These are phyloP conservation scores for Fusarium abutilonis DNA, from an alignment of 2,329 filamentous ascomycete species.

Conservation along the genomic window DNA sequence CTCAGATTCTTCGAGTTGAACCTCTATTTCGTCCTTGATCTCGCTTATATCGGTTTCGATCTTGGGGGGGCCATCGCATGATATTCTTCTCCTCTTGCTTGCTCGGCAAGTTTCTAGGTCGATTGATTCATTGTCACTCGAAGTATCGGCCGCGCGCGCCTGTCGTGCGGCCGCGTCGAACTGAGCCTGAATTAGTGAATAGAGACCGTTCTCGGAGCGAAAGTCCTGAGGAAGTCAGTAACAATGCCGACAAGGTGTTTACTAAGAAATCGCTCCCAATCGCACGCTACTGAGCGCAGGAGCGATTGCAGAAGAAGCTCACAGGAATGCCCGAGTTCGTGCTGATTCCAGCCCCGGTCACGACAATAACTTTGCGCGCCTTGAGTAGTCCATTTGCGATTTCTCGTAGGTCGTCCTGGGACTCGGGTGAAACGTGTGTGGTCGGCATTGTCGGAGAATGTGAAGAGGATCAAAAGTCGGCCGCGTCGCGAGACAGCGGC, in stretches of 20 bases:
- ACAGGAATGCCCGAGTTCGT: conserved; percentile 81
- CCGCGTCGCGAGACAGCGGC: conserved; percentile 41
- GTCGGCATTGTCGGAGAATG: conserved; percentile 63
- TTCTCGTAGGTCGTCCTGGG: conserved; percentile 66
- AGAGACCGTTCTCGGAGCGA: conserved; percentile 76
- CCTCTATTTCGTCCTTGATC: conserved; percentile 41
- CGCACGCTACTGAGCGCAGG: conserved; percentile 17
- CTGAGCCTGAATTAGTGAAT: conserved; percentile 75
- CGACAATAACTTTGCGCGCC: conserved; percentile 74
- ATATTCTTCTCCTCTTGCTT: conserved; percentile 50
- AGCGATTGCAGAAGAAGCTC: conserved; percentile 36
- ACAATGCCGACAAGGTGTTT: conserved; percentile 1
- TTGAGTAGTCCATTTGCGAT: conserved; percentile 72
- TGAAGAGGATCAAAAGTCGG: conserved; percentile 28
- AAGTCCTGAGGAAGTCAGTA: conserved; percentile 65
- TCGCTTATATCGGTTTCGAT: conserved; percentile 17
- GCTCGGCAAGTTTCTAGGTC: conserved; percentile 36
- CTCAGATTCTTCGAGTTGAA: conserved; percentile 32
- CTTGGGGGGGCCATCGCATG: conserved; percentile 35
- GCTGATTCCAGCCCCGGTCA: conserved; percentile 78
- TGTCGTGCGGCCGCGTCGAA: conserved; percentile 64
- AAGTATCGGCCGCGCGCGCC: conserved; percentile 43
- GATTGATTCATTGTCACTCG: conserved; percentile 35
- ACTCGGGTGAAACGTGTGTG: conserved; percentile 62
- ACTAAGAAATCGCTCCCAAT: conserved; percentile 1